Conservation (phyloP, 192 early-diverging fungal species). For the Backusella luteola region DNA sequence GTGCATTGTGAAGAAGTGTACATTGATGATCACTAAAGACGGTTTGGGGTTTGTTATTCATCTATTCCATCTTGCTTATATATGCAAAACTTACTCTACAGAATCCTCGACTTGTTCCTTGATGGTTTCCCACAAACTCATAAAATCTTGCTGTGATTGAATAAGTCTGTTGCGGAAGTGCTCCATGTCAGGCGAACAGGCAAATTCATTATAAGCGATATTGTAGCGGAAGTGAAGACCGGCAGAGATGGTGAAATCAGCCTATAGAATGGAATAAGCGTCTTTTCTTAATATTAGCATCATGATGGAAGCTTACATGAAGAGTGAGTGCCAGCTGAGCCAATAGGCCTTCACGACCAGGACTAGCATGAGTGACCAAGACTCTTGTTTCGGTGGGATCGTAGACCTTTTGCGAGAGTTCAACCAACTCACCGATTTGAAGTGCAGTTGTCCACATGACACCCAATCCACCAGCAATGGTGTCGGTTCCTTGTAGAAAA, state of each 20-base stretch:
- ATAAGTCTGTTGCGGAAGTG: slow-evolving; percentile 48
- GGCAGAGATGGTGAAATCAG: slow-evolving; percentile 61
- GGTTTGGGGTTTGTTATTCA: neutral
- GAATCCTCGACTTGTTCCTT: slow-evolving; percentile 51
- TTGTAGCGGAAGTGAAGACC: slow-evolving; percentile 63
- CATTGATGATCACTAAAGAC: slow-evolving; percentile 44
- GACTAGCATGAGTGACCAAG: slow-evolving; percentile 56
- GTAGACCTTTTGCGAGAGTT: slow-evolving; percentile 53
- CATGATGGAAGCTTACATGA: slow-evolving; percentile 34
- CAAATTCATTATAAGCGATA: slow-evolving; percentile 62
- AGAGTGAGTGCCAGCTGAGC: slow-evolving; percentile 53
- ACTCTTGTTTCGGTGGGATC: slow-evolving; percentile 56
- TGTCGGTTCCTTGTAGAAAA: slow-evolving; percentile 39
- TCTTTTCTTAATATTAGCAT: too few relatives aligned
- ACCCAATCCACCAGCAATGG: slow-evolving; percentile 59
- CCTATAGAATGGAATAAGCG: slow-evolving; percentile 30
- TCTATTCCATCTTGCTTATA: neutral
- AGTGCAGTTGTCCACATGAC: slow-evolving; percentile 66
- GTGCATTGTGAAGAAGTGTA: slow-evolving; percentile 48
- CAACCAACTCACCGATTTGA: slow-evolving; percentile 61
- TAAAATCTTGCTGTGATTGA: slow-evolving; percentile 49
- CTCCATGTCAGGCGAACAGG: slow-evolving; percentile 53
- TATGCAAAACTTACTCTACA: slow-evolving; percentile 43
- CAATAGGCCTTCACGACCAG: slow-evolving; percentile 57
- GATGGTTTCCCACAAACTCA: slow-evolving; percentile 54